Conservation (phyloP, 192 early-diverging fungal genomes). For the Dimargaris xerosporica region DNA sequence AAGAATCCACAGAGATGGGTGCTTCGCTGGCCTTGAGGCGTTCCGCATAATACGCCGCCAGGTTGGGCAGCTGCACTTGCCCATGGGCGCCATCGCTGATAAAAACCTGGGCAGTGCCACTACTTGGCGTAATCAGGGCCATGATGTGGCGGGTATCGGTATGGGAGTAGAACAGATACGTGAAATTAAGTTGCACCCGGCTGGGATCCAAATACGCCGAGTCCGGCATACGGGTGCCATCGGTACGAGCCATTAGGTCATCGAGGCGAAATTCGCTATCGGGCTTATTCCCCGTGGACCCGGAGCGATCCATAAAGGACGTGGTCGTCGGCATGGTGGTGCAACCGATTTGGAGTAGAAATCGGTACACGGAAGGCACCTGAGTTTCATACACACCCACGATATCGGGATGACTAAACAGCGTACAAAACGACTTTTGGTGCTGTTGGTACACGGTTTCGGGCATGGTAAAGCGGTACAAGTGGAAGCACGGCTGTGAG, state of each 20-base stretch:
- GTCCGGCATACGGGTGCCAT: background rate
- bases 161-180: conserved; percentile 65
- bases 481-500: conserved; percentile 42
- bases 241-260: conserved; percentile 15
- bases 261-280: conserved; percentile 21
- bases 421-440: conserved; percentile 49
- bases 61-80: conserved; percentile 53
- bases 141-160: conserved; percentile 47
- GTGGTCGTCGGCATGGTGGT: conserved; percentile 16
- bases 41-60: conserved; percentile 49
- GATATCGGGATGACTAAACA: conserved; percentile 75
- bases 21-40: conserved; percentile 13
- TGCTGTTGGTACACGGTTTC: conserved; percentile 64
- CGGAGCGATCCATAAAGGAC: conserved; percentile 12
- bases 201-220: background rate
- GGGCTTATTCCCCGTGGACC: background rate
- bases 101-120: conserved; percentile 42
- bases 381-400: conserved; percentile 94
- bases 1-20: conserved; percentile 12
- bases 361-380: conserved; percentile 61
- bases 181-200: conserved; percentile 30
- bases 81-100: conserved; percentile 50
- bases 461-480: conserved; percentile 71
- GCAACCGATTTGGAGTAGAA: conserved; percentile 64
- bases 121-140: conserved; percentile 49